These are phyloP conservation scores for Ceriops decandra DNA, from an alignment of 345 rosid genomes.

Conservation along the genomic window DNA sequence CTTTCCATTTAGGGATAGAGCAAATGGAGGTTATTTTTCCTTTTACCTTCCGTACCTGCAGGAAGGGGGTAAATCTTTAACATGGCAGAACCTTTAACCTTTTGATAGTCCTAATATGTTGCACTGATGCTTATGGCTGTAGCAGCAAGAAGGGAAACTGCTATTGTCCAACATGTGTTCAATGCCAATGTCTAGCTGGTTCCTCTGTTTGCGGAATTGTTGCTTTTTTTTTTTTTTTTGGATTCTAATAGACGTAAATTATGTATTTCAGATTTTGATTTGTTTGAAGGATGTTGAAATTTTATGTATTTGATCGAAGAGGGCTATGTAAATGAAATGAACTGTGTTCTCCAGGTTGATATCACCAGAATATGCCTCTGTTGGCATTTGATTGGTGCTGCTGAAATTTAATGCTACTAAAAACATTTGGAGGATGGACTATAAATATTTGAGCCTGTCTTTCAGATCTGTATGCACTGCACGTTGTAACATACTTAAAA, in stretches of 20 bases:
- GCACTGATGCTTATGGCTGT: slow-evolving; percentile 21
- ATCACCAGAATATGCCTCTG: not conserved
- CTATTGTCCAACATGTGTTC: slow-evolving; percentile 25
- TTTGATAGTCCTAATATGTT: slow-evolving; percentile 20
- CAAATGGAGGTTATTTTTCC: slow-evolving; percentile 54
- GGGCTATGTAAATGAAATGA: not conserved
- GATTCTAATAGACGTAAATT: slow-evolving; percentile 17
- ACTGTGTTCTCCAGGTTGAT: not conserved
- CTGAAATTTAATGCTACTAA: slow-evolving; percentile 20
- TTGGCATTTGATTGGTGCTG: slow-evolving; percentile 1
- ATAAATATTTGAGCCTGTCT: not conserved
- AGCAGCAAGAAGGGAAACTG: slow-evolving; percentile 31
- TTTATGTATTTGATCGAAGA: slow-evolving; percentile 11
- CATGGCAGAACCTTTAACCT: slow-evolving; percentile 25
- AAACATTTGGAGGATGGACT: slow-evolving; percentile 4
- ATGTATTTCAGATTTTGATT: slow-evolving; percentile 19
- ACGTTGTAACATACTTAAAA: not conserved
- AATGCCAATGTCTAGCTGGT: slow-evolving; percentile 26
- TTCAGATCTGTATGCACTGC: not conserved
- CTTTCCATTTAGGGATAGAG: slow-evolving; percentile 56
- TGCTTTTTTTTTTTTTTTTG: slow-evolving; percentile 22
- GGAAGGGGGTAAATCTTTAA: slow-evolving; percentile 35
- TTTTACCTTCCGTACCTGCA: slow-evolving; percentile 38
- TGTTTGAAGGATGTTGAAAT: slow-evolving; percentile 9
- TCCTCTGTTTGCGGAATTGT: slow-evolving; percentile 18